Base-by-base conservation (phyloP, 2,329 filamentous ascomycete genomes). In the Pseudocercospora pini-densiflorae region DNA sequence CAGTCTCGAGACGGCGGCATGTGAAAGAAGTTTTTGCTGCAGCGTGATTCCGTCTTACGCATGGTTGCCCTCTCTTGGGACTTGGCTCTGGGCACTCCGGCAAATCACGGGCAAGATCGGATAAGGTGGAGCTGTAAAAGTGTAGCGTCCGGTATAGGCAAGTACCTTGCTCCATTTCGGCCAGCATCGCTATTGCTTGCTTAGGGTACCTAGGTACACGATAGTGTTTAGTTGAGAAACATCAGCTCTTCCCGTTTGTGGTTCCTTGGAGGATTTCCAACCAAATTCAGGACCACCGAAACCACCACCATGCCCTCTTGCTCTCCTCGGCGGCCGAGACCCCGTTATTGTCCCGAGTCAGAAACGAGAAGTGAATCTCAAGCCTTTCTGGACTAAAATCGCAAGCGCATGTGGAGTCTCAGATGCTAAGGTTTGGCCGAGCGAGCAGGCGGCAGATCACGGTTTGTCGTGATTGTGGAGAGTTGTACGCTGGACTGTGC, bases 391-490 rank as follows among this genome's bases (percentile, higher is more conserved):
- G 47, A 49, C 63, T 40, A 59, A 40, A 43, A 24, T 29, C 29
- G 3, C 24, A 58, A 21, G 51, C 24, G 59, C 63, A 45, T 65
- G 63, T 62, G 63, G 63, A 55, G 63, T 59, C 63, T 62, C 59
- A 54, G 27, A 58, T 65, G 51, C 23, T 24, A 59, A 45, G 36
- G n/a, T 59, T 59, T 45, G 57, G 9, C 57, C 40, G 40, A 59
- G 29, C 54, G 54, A 19, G 29, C 31, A 36, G 27, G 31, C 55
- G 55, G 55, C 55, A 59, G 63, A 65, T 65, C 63, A 65, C 53
- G 49, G 24, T 61, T 59, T 65, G 58, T 49, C 63, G 63, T 53
- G 43, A 61, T 58, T 57, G 63, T 61, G 63, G 58, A 61, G 63
- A 33, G 29, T 40, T 19, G 23, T 29, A 24, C 49, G n/a, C 5